Percentiles rank a stretch among this genome's conserved stretches.
Evolutionary conservation across 2,329 filamentous ascomycete genomes (phyloP).

Genomic region (Lasiodiplodia citricola): DNA sequence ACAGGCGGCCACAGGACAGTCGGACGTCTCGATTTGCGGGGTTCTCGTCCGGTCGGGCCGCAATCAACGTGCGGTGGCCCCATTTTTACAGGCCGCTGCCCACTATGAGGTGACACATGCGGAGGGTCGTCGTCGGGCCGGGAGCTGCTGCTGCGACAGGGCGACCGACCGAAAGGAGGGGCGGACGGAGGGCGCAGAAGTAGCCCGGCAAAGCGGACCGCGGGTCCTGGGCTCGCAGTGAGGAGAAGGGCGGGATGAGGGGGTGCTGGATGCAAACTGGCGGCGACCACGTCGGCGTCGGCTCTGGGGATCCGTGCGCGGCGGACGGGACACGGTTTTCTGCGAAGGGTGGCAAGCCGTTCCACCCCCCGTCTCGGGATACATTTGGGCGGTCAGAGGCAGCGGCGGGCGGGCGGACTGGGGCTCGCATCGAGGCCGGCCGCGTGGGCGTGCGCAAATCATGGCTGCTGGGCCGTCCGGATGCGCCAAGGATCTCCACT

Average conservation of each 20-base stretch:
- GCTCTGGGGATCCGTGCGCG: conserved; percentile 5
- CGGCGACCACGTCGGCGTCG: not conserved
- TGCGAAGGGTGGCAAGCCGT: not conserved
- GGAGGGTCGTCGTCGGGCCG: not conserved
- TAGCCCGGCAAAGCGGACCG: not conserved
- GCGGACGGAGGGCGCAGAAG: not conserved
- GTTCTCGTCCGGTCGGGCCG: conserved; percentile 19
- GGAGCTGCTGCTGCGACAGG: not conserved
- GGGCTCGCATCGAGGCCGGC: not conserved
- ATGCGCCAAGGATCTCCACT: not conserved
- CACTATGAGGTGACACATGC: conserved; percentile 5
- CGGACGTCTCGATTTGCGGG: not conserved
- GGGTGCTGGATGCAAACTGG: not conserved
- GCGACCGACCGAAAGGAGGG: not conserved
- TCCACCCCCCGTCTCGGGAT: not conserved
- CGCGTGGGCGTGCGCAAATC: not conserved
- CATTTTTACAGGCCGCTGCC: conserved; percentile 1
- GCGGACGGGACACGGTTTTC: not conserved
- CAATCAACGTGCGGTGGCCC: conserved; percentile 13
- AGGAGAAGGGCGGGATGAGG: not conserved
- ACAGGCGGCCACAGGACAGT: not conserved
- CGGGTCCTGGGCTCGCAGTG: not conserved
- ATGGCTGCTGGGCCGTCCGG: not conserved
- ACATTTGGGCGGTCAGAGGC: not conserved
- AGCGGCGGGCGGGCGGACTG: not conserved